Conservation (phyloP, 768 basidiomycete species). For the Suillus cothurnatus region DNA sequence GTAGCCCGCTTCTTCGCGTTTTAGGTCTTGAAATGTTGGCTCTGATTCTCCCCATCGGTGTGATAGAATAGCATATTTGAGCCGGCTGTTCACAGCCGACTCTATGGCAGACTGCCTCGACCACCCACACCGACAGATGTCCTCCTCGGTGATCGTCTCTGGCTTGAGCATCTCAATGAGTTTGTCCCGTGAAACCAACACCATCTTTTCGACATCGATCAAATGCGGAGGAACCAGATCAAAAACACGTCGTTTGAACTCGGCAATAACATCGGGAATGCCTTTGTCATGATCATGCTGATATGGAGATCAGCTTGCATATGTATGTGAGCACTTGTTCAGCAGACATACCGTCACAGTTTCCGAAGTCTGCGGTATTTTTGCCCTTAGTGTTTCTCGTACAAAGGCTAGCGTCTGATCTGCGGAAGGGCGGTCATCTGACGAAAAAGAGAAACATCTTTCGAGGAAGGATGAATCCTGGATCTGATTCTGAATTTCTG, state of each 20-base stretch:
- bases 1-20: constrained; percentile 10
- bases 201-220: constrained; percentile 6
- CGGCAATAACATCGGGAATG: background rate
- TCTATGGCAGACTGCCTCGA: background rate
- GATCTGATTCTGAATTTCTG: background rate
- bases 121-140: background rate
- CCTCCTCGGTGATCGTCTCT: constrained; percentile 1
- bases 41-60: constrained; percentile 12
- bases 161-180: constrained; percentile 2
- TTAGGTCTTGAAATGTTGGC: constrained; percentile 4
- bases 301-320: background rate
- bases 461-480: background rate
- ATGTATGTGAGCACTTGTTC: background rate
- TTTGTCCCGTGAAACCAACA: background rate
- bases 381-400: background rate
- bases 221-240: constrained; percentile 4
- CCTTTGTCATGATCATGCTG: background rate
- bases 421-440: background rate
- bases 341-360: background rate
- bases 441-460: background rate
- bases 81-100: background rate
- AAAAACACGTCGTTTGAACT: constrained; percentile 13
- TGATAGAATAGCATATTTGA: constrained; percentile 14
- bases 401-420: background rate
- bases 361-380: background rate